These are phyloP conservation scores for Fistulinella cinereoalba DNA, from an alignment of 1,284 basidiomycete genomes.

Conservation along the genomic window DNA sequence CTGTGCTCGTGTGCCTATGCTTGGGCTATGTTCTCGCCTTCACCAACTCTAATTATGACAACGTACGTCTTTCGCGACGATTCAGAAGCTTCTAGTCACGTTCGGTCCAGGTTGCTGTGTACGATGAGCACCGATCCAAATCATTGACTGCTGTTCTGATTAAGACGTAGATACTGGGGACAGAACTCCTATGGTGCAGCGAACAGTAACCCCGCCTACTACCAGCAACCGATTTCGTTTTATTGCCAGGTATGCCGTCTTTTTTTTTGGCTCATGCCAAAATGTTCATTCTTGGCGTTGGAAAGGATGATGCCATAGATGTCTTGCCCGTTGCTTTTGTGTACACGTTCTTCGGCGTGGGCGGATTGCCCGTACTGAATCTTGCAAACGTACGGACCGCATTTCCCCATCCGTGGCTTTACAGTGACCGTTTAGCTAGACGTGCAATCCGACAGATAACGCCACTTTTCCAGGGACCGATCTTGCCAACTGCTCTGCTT, in stretches of 20 bases:
- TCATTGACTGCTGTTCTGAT: conserved; percentile 5
- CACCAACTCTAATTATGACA: conserved; percentile 58
- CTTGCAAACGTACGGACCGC: conserved; percentile 51
- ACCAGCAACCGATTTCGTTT: conserved; percentile 27
- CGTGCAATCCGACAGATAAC: conserved; percentile 46
- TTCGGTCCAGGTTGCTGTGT: conserved; percentile 49
- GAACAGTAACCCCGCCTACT: conserved; percentile 14
- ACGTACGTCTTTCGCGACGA: conserved; percentile 39
- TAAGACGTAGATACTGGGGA: conserved; percentile 32
- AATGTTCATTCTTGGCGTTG: conserved; percentile 44
- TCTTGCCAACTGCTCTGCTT: conserved; percentile 55
- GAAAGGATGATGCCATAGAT: conserved; percentile 26
- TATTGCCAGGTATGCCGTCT: conserved; percentile 25
- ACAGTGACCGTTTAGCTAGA: conserved; percentile 4
- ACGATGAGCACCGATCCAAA: conserved; percentile 20
- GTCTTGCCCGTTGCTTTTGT: conserved; percentile 62
- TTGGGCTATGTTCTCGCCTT: conserved; percentile 38
- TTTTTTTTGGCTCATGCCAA: conserved; percentile 5
- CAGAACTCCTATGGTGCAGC: conserved; percentile 29
- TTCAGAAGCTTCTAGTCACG: neutral
- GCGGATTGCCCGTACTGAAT: conserved; percentile 58
- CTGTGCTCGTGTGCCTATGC: conserved; percentile 11
- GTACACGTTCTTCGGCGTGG: conserved; percentile 53
- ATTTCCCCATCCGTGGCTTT: neutral
- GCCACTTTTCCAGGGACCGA: conserved; percentile 53